phyloP scores from a whole-genome alignment of 495 filamentous ascomycete species.

The Acidiella bohemica region DNA sequence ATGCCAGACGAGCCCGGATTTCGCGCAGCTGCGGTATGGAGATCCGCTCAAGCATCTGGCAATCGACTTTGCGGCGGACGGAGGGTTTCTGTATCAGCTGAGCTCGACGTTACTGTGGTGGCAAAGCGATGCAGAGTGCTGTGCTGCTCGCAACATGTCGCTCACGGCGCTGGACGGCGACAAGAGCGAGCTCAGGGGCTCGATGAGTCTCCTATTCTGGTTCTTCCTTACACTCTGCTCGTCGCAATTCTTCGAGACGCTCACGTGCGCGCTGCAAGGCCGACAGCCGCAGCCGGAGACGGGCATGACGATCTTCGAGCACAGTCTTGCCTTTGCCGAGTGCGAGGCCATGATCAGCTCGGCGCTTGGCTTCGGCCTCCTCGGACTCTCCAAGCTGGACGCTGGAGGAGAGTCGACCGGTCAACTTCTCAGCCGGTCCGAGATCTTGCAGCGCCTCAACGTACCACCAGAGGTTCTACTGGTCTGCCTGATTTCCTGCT shows the following conservation, averaged over 20 bases:
- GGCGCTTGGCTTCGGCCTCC: conserved; percentile 55
- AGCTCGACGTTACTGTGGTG: conserved; percentile 53
- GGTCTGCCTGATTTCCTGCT: conserved; percentile 72
- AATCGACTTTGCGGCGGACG: conserved; percentile 60
- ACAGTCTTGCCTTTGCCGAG: conserved; percentile 91
- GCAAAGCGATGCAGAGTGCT: conserved; percentile 57
- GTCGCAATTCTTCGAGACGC: conserved; percentile 75
- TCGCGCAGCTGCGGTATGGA: conserved; percentile 58
- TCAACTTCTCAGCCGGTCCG: conserved; percentile 24
- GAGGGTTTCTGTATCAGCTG: conserved; percentile 53
- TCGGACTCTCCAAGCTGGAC: conserved; percentile 30
- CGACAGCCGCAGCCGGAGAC: conserved; percentile 66
- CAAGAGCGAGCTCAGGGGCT: conserved; percentile 43
- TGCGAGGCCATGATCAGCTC: conserved; percentile 74
- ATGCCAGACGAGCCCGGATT: conserved; percentile 79
- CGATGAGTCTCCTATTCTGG: conserved; percentile 75
- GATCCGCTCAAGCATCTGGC: conserved; percentile 49
- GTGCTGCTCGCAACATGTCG: conserved; percentile 55
- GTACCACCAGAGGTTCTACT: conserved; percentile 81
- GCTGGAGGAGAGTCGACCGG: conserved; percentile 14
- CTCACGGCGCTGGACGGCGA: conserved; percentile 26
- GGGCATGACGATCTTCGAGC: conserved; percentile 93
- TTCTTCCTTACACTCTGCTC: conserved; percentile 70
- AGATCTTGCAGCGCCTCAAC: conserved; percentile 48
- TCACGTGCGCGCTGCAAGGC: conserved; percentile 84